Evolutionary conservation across 352 stramenopile species (phyloP), one percentile per base, ranked within the genome.

Genomic region (Pythium scleroteichum): DNA sequence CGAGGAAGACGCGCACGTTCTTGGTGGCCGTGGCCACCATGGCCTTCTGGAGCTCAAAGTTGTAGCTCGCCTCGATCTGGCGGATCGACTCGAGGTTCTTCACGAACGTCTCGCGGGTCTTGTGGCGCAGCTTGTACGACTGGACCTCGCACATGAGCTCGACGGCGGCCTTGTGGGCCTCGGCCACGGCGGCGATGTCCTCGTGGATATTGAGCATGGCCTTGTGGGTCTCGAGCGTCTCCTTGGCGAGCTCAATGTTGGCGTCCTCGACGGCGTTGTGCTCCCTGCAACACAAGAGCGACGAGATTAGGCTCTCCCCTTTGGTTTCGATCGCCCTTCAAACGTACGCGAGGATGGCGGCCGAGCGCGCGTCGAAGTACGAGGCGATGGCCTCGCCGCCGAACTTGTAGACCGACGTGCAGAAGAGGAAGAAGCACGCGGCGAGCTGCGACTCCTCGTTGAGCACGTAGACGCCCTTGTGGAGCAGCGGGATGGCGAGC

Each of bases 21-120:
- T 66, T 78, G 49, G 85, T 92, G 40, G 85, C 82, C 59, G 53
- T 79, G 17, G 72, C 64, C 39, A 94, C 79, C 85, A 94, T 92
- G 65, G 71, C 82, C 69, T 91, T 90, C 71, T 94, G 82, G 61
- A 94, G 70, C 73, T 91, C 80, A 51, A 84, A 66, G 66, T 92
- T 88, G 77, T 92, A 92, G 69, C 70, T 85, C 52, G 78, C 58
- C 58, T 94, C 85, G 54, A 92, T 88, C 59, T 92, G 72, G 47
- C 80, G 80, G 75, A 94, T 91, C 52, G 85, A 82, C 70, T 94
- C 85, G 59, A 94, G 73, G 75, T 94, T 94, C 72, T 89, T 90
- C 19, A 94, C 71, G 62, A 92, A 94, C 53, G 82, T 90, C 42
- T 92, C 83, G 62, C 85, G 85, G 51, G 85, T 94, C 82, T 94